Evolutionary conservation across 495 filamentous ascomycete genomes (phyloP).

Genomic region (Penicillium verhagenii): DNA sequence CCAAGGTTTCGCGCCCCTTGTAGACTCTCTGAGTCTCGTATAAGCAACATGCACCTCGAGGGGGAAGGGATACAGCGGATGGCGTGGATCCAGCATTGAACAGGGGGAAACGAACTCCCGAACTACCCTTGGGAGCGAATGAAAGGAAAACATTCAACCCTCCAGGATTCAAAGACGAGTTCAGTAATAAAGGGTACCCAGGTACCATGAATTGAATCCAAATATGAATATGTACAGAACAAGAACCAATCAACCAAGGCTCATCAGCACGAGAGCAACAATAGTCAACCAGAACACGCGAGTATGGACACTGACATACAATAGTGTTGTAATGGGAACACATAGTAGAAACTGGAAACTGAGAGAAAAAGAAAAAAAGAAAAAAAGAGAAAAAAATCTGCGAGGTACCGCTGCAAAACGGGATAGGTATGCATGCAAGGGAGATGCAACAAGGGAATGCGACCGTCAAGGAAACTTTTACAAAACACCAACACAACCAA

Average conservation of each 20-base stretch:
- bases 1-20: no score
- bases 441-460: constrained; percentile 15
- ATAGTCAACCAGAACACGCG: not conserved
- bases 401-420: constrained; percentile 18
- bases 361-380: not conserved
- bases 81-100: no score
- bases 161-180: not conserved
- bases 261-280: constrained; percentile 5
- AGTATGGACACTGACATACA: not conserved
- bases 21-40: no score
- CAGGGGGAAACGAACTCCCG: no score
- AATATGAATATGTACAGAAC: constrained; percentile 3
- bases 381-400: not conserved
- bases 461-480: constrained; percentile 9
- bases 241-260: not conserved
- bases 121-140: no score
- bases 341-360: no score
- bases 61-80: no score
- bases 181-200: not conserved
- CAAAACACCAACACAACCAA: constrained; percentile 12
- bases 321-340: no score
- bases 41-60: no score
- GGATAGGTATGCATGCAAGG: constrained; percentile 8
- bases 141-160: not conserved
- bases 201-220: constrained; percentile 1